phyloP scores from a whole-genome alignment of 2,329 filamentous ascomycete species.

The Aspergillus costaricaensis region DNA sequence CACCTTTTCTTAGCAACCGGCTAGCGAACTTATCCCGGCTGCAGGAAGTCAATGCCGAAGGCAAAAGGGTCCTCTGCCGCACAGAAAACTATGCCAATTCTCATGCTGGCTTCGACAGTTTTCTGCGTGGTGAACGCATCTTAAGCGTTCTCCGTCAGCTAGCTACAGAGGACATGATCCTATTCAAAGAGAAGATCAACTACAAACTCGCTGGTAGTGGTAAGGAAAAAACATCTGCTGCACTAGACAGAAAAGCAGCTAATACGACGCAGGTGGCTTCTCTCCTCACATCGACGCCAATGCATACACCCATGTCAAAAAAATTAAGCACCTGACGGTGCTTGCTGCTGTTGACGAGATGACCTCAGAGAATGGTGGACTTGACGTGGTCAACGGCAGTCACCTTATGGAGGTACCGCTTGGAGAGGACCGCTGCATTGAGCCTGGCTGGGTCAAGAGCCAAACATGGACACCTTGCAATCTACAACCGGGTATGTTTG shows the following conservation, averaged over 20 bases:
- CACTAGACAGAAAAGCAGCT: not conserved
- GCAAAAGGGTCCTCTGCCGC: constrained; percentile 34
- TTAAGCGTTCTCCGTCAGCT: constrained; percentile 35
- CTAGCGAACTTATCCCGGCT: not conserved
- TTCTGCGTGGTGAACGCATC: constrained; percentile 39
- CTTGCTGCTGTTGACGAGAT: constrained; percentile 44
- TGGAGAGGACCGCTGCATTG: constrained; percentile 39
- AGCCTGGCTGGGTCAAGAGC: constrained; percentile 35
- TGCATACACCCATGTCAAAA: constrained; percentile 46
- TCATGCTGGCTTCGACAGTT: constrained; percentile 36
- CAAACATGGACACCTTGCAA: constrained; percentile 40
- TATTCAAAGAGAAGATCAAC: constrained; percentile 51
- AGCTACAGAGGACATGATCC: constrained; percentile 41
- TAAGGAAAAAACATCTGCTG: constrained; percentile 3
- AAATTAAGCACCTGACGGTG: constrained; percentile 46
- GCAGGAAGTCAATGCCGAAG: constrained; percentile 34
- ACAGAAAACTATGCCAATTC: constrained; percentile 40
- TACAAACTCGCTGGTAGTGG: constrained; percentile 47
- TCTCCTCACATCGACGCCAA: constrained; percentile 45
- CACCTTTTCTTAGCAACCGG: not conserved
- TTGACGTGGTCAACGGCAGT: constrained; percentile 45
- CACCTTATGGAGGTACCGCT: constrained; percentile 41
- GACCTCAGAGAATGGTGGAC: constrained; percentile 40
- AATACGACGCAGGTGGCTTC: constrained; percentile 34
- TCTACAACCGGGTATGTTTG: constrained; percentile 34